Conservation (phyloP, 2,329 filamentous ascomycete species). For the Cytospora chrysosperma region DNA sequence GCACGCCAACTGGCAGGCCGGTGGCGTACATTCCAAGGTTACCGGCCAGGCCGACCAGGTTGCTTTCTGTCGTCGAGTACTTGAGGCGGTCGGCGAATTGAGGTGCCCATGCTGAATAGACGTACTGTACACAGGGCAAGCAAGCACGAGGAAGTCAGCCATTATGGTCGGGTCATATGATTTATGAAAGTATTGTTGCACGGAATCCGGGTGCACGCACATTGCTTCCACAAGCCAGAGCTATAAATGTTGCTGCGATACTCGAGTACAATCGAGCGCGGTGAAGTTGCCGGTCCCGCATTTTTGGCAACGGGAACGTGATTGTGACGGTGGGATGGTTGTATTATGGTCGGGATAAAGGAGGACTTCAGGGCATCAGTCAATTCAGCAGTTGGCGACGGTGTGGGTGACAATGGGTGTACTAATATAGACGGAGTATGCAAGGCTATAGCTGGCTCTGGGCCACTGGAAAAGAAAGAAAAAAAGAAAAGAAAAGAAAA, state of each 20-base stretch:
- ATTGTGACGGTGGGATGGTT: not conserved
- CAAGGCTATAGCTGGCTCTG: not conserved
- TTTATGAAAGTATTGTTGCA: not conserved
- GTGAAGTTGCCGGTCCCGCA: conserved; percentile 51
- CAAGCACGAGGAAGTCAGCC: conserved; percentile 22
- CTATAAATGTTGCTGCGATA: conserved; percentile 78
- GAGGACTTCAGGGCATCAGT: conserved; percentile 8
- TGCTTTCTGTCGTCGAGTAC: conserved; percentile 88
- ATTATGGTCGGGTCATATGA: not conserved
- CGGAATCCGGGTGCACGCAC: conserved; percentile 48
- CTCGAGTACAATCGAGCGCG: conserved; percentile 77
- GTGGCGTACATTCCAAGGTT: conserved; percentile 92
- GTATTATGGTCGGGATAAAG: not conserved
- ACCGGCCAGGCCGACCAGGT: conserved; percentile 82
- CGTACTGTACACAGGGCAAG: conserved; percentile 65
- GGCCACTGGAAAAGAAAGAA: not conserved
- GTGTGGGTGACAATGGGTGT: not conserved
- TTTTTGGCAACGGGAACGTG: conserved; percentile 32
- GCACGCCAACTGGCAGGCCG: conserved; percentile 84
- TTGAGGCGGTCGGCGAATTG: conserved; percentile 87
- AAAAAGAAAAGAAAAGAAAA: not conserved
- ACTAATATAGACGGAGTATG: not conserved
- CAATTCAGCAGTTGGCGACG: not conserved
- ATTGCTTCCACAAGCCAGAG: conserved; percentile 90
- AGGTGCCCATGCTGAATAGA: conserved; percentile 96